Percentiles rank a stretch among this genome's conserved stretches.
phyloP scores from a whole-genome alignment of 2,329 filamentous ascomycete species.

The Penicillium sclerotigenum region DNA sequence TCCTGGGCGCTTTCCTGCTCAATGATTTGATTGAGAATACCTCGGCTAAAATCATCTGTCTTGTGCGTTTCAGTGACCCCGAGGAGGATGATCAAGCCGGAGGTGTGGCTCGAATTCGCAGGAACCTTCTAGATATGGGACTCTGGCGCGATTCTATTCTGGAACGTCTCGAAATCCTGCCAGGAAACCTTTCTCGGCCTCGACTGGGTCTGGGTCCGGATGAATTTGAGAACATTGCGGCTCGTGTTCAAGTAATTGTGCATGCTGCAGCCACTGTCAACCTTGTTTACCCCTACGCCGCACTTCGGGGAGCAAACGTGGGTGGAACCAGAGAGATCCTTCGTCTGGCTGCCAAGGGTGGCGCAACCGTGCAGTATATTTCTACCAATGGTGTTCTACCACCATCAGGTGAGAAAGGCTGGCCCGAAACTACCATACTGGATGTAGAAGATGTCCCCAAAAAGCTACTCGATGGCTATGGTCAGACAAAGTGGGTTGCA shows the following conservation, averaged over 20 bases:
- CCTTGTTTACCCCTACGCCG: conserved; percentile 76
- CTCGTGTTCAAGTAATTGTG: conserved; percentile 67
- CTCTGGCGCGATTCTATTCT: conserved; percentile 74
- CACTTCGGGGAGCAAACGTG: conserved; percentile 70
- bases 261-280: conserved; percentile 78
- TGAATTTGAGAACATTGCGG: conserved; percentile 62
- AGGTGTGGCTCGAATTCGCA: conserved; percentile 69
- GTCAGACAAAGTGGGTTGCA: conserved; percentile 78
- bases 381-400: conserved; percentile 79
- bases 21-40: conserved; percentile 66
- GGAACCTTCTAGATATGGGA: conserved; percentile 73
- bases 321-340: conserved; percentile 75
- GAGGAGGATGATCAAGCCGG: conserved; percentile 61
- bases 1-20: conserved; percentile 71
- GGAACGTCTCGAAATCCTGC: conserved; percentile 72
- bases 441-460: conserved; percentile 65
- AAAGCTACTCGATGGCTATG: conserved; percentile 69
- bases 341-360: conserved; percentile 63
- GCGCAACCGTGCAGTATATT: conserved; percentile 72
- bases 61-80: conserved; percentile 70
- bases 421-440: conserved; percentile 67
- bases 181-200: conserved; percentile 68
- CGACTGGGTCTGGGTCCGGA: conserved; percentile 66
- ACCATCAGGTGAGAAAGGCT: conserved; percentile 61
- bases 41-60: conserved; percentile 66